Conservation (phyloP, 345 rosid genomes). For the Rhodomyrtus tomentosa region DNA sequence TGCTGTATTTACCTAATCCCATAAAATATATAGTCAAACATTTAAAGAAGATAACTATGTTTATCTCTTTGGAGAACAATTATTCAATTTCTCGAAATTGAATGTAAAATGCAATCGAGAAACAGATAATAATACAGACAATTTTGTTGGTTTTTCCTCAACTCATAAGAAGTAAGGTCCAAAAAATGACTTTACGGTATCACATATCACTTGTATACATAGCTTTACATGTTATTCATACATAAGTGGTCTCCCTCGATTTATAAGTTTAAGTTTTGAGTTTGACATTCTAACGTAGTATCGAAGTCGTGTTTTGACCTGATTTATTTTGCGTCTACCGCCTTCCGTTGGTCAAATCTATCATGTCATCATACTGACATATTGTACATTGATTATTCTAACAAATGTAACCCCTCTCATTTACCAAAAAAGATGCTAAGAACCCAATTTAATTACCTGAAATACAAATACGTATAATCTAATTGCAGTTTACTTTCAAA, state of each 20-base stretch:
- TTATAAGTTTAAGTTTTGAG: not conserved
- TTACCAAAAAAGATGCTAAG: not conserved
- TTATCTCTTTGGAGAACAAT: not conserved
- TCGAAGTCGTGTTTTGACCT: fast-evolving
- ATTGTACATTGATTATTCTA: not conserved
- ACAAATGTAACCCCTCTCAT: not conserved
- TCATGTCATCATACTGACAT: fast-evolving
- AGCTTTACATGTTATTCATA: not conserved
- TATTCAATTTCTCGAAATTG: not conserved
- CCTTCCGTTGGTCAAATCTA: not conserved
- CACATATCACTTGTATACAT: too few relatives aligned
- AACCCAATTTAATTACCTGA: not conserved
- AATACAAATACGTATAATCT: too few relatives aligned
- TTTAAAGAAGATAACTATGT: not conserved
- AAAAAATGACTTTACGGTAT: not conserved
- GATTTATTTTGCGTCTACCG: fast-evolving
- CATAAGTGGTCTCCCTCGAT: not conserved
- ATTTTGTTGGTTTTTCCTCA: not conserved
- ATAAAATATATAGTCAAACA: not conserved
- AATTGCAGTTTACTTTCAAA: too few relatives aligned
- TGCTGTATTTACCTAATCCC: not conserved
- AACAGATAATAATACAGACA: not conserved
- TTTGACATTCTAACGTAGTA: not conserved
- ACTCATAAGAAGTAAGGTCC: not conserved
- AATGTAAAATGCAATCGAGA: not conserved